Evolutionary conservation across 192 early-diverging fungal genomes (phyloP).

Genomic region (Obelidium mucronatum): DNA sequence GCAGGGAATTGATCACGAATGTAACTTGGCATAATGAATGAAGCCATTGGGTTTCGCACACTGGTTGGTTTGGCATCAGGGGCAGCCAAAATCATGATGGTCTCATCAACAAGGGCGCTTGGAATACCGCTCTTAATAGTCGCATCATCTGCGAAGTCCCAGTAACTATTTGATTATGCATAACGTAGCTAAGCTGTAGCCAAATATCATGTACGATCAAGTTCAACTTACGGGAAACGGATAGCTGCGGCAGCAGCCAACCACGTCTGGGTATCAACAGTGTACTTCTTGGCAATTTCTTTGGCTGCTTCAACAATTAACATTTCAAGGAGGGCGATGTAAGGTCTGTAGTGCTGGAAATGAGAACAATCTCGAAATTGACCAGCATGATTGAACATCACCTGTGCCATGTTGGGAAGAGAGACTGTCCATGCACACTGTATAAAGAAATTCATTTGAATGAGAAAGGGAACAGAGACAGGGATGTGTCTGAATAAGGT

Average conservation of each 20-base stretch:
- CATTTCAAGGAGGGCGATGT: slow-evolving; percentile 25
- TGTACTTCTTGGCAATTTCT: slow-evolving; percentile 16
- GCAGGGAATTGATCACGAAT: background rate
- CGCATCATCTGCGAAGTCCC: slow-evolving; percentile 3
- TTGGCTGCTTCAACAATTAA: slow-evolving; percentile 15
- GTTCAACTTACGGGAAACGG: slow-evolving; percentile 9
- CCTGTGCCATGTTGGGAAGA: slow-evolving; percentile 31
- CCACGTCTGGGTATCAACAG: slow-evolving; percentile 21
- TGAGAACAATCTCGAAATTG: background rate
- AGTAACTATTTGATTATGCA: background rate
- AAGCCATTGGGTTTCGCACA: slow-evolving; percentile 16
- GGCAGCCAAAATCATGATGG: slow-evolving; percentile 1
- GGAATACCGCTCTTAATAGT: background rate
- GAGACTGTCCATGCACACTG: slow-evolving; percentile 15
- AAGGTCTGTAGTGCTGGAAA: background rate
- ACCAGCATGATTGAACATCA: background rate
- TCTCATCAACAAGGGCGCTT: background rate
- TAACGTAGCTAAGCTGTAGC: background rate
- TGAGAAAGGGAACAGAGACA: background rate
- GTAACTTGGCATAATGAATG: background rate
- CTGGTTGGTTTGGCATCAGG: background rate
- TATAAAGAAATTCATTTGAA: background rate
- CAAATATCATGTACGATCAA: background rate
- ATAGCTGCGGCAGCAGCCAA: slow-evolving; percentile 9
- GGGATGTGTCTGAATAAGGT: background rate